phyloP scores from a whole-genome alignment of 306 rosid genomes.

The Potentilla sterilis region DNA sequence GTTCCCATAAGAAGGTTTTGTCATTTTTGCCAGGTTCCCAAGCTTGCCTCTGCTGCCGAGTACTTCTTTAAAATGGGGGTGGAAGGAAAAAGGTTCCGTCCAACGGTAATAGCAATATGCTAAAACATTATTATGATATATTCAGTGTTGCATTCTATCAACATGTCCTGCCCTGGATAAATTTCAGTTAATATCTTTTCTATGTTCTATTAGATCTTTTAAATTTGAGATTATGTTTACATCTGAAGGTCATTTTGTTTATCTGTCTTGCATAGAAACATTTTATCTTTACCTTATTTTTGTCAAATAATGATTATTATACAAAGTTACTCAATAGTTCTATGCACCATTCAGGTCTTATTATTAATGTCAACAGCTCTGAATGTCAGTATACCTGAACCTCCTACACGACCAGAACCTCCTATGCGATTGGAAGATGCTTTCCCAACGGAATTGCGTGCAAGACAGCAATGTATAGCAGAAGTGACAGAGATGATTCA shows the following conservation, averaged over 20 bases:
- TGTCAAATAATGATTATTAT: no score
- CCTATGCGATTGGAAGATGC: constrained; percentile 39
- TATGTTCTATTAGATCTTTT: no score
- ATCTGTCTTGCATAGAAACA: no score
- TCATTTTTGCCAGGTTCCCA: constrained; percentile 74
- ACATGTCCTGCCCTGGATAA: not conserved
- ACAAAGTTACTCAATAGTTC: not conserved
- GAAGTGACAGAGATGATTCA: constrained; percentile 99
- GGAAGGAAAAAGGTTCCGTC: constrained; percentile 97
- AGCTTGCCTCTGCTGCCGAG: constrained; percentile 96
- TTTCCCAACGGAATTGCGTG: constrained; percentile 59
- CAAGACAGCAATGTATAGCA: constrained; percentile 82
- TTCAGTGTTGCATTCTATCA: no score
- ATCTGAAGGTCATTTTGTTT: no score
- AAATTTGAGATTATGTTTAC: no score
- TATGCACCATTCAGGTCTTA: constrained; percentile 55
- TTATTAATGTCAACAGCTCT: constrained; percentile 87
- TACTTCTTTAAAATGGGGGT: constrained; percentile 92
- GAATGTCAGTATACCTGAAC: constrained; percentile 43
- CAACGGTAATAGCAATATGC: constrained; percentile 60
- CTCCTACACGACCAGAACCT: constrained; percentile 28
- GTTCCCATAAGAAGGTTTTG: not conserved
- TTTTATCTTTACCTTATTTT: no score
- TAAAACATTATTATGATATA: not conserved
- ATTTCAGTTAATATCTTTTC: no score